These are phyloP conservation scores for Atkinsonella hypoxylon DNA, from an alignment of 2,329 filamentous ascomycete genomes.

Conservation along the genomic window DNA sequence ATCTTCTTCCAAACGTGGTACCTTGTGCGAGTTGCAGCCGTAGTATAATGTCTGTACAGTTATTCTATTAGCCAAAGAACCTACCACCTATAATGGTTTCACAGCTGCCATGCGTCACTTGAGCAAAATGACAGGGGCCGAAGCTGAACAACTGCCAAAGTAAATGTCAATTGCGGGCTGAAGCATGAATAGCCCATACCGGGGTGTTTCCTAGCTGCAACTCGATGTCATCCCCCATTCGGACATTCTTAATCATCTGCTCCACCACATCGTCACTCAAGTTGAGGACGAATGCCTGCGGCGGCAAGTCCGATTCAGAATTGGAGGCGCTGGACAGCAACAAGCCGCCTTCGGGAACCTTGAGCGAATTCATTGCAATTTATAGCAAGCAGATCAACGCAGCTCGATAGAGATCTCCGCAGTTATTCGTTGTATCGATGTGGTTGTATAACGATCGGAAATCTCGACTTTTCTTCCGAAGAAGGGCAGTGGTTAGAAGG, in stretches of 20 bases:
- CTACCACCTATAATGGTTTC: neutral
- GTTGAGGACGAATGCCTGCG: conserved; percentile 46
- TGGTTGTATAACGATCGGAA: neutral
- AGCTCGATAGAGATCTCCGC: neutral
- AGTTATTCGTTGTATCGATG: neutral
- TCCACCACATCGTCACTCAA: conserved; percentile 47
- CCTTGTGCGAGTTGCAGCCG: conserved; percentile 35
- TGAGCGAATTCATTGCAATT: conserved; percentile 38
- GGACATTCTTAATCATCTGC: conserved; percentile 48
- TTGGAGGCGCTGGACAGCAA: conserved; percentile 39
- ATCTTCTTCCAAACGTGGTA: conserved; percentile 31
- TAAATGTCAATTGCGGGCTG: neutral
- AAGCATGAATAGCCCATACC: conserved; percentile 33
- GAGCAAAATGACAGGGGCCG: neutral
- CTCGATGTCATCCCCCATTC: conserved; percentile 43
- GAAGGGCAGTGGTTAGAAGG: neutral
- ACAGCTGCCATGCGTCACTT: conserved; percentile 8
- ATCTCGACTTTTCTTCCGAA: neutral
- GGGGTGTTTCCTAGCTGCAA: conserved; percentile 45
- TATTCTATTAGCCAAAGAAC: conserved; percentile 6
- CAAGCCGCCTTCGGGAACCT: conserved; percentile 46
- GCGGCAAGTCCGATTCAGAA: conserved; percentile 32
- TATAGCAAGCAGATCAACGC: neutral
- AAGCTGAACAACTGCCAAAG: neutral
- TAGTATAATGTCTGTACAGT: conserved; percentile 38